phyloP scores from a whole-genome alignment of 106 monocot species.

The Acorus calamus region DNA sequence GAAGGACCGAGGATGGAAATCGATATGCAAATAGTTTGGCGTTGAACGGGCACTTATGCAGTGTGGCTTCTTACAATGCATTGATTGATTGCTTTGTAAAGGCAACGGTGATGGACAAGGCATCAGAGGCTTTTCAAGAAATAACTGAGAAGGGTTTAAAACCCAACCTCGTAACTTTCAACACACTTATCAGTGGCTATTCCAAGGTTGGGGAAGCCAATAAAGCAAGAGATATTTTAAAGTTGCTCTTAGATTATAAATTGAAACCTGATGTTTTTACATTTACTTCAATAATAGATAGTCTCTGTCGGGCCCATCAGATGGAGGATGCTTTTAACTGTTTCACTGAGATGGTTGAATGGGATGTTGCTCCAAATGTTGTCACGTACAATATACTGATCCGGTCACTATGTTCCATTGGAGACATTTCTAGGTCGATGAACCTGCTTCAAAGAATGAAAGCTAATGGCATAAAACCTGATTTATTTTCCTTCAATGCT shows the following conservation, averaged over 20 bases:
- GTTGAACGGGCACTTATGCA: conserved; percentile 32
- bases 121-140: conserved; percentile 35
- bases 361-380: conserved; percentile 63
- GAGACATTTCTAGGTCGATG: conserved; percentile 47
- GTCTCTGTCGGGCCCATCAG: conserved; percentile 64
- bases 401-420: conserved; percentile 41
- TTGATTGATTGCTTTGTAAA: conserved; percentile 70
- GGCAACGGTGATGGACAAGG: conserved; percentile 42
- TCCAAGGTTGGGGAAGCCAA: conserved; percentile 41
- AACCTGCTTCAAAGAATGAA: conserved; percentile 60
- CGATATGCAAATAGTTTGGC: conserved; percentile 30
- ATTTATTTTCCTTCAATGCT: conserved; percentile 72
- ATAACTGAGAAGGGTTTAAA: conserved; percentile 42
- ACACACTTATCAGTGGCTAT: conserved; percentile 66
- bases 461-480: conserved; percentile 51
- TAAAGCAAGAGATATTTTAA: conserved; percentile 46
- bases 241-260: conserved; percentile 62
- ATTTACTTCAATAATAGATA: conserved; percentile 75
- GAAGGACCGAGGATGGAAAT: conserved; percentile 26
- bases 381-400: conserved; percentile 79
- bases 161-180: conserved; percentile 73
- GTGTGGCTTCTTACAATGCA: conserved; percentile 71
- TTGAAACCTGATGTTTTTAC: conserved; percentile 79
- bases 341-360: conserved; percentile 68
- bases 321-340: conserved; percentile 82